Conservation (phyloP, 1,139 yeast species). For the Candida albicans region DNA sequence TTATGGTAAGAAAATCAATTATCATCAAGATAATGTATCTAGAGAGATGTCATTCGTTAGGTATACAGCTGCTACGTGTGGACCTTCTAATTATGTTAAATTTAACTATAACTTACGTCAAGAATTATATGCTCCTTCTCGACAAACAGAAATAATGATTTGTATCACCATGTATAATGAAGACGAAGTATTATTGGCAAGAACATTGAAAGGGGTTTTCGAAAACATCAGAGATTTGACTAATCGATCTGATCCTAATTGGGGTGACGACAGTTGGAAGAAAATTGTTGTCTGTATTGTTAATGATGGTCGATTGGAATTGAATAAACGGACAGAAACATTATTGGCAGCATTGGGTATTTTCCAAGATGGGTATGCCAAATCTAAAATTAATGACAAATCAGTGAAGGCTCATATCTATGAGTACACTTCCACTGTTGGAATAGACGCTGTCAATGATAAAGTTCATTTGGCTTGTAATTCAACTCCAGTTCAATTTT, state of each 20-base stretch:
- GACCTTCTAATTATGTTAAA: slow-evolving; percentile 62
- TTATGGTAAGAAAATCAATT: slow-evolving; percentile 48
- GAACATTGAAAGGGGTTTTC: slow-evolving; percentile 76
- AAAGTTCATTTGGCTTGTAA: slow-evolving; percentile 57
- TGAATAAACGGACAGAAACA: slow-evolving; percentile 63
- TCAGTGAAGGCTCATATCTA: slow-evolving; percentile 72
- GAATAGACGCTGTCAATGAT: slow-evolving; percentile 63
- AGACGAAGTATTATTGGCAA: slow-evolving; percentile 67
- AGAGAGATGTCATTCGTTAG: slow-evolving; percentile 77
- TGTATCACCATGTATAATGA: slow-evolving; percentile 83
- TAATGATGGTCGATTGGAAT: slow-evolving; percentile 74
- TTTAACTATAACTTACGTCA: slow-evolving; percentile 67
- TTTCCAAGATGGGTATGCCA: slow-evolving; percentile 82
- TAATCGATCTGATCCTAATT: slow-evolving; percentile 55
- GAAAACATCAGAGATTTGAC: slow-evolving; percentile 67
- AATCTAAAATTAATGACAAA: slow-evolving; percentile 69
- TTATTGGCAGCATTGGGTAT: slow-evolving; percentile 72
- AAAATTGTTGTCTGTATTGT: slow-evolving; percentile 72
- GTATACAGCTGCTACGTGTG: slow-evolving; percentile 80
- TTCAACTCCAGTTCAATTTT: slow-evolving; percentile 67
- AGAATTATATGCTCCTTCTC: slow-evolving; percentile 60
- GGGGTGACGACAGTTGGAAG: slow-evolving; percentile 85
- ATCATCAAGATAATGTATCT: slow-evolving; percentile 24
- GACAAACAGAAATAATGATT: slow-evolving; percentile 71
- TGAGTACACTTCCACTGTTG: slow-evolving; percentile 78